Conservation (phyloP, 768 basidiomycete genomes). For the Terana coerulea region DNA sequence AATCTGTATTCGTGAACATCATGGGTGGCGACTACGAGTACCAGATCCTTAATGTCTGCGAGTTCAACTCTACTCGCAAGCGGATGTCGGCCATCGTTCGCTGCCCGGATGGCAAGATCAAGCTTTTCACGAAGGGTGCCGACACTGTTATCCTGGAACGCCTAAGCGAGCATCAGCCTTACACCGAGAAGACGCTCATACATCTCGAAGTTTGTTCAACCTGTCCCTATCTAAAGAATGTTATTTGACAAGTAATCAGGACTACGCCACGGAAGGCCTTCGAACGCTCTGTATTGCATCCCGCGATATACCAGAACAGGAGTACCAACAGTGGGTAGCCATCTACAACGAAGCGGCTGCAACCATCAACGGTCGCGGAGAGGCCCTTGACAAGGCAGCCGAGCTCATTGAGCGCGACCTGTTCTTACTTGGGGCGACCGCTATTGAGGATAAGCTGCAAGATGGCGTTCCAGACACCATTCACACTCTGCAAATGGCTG, state of each 20-base stretch:
- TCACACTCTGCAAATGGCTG: constrained; percentile 95
- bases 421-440: constrained; percentile 91
- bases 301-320: constrained; percentile 86
- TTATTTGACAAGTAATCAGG: constrained; percentile 39
- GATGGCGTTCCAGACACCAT: constrained; percentile 99
- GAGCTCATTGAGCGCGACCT: constrained; percentile 96
- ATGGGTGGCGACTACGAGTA: constrained; percentile 72
- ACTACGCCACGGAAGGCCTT: constrained; percentile 95
- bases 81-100: constrained; percentile 96
- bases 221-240: neutral
- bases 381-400: constrained; percentile 91
- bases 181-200: constrained; percentile 77
- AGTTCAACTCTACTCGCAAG: constrained; percentile 97
- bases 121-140: constrained; percentile 94
- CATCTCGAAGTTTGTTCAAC: constrained; percentile 82
- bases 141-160: constrained; percentile 97
- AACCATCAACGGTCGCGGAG: constrained; percentile 93
- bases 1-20: constrained; percentile 87
- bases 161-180: constrained; percentile 79
- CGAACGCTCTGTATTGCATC: constrained; percentile 96
- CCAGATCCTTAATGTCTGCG: constrained; percentile 93
- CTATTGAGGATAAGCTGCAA: constrained; percentile 97
- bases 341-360: constrained; percentile 91
- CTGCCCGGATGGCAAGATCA: constrained; percentile 85
- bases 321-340: constrained; percentile 84